Evolutionary conservation across 1,284 basidiomycete species (phyloP).

Genomic region (Ustilago hordei): DNA sequence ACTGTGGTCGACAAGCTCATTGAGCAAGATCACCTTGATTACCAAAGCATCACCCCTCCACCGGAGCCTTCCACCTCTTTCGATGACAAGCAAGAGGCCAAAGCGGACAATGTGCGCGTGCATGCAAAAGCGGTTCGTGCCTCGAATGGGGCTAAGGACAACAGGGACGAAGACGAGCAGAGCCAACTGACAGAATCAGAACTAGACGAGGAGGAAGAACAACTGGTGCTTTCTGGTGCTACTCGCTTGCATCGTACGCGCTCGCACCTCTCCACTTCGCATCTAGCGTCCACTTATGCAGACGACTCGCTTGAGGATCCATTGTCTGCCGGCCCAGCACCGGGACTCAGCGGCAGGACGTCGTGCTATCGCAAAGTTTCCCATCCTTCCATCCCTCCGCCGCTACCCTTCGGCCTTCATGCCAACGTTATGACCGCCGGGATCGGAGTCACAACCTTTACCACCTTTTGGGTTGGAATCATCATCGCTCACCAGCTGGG

Average conservation of each 20-base stretch:
- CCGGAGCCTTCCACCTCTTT: slow-evolving; percentile 19
- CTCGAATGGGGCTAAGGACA: neutral
- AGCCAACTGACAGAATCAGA: slow-evolving; percentile 52
- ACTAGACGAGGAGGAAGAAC: slow-evolving; percentile 52
- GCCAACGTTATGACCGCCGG: slow-evolving; percentile 67
- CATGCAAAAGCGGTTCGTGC: slow-evolving; percentile 27
- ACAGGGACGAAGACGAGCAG: slow-evolving; percentile 27
- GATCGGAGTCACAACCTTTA: slow-evolving; percentile 61
- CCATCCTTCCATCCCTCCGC: slow-evolving; percentile 55
- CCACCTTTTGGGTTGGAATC: slow-evolving; percentile 61
- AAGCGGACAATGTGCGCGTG: slow-evolving; percentile 31
- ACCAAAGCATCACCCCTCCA: slow-evolving; percentile 43
- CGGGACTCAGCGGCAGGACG: slow-evolving; percentile 21
- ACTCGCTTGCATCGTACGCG: slow-evolving; percentile 50
- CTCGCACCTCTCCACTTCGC: slow-evolving; percentile 42
- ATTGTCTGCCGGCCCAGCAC: slow-evolving; percentile 9
- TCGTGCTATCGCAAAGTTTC: slow-evolving; percentile 33
- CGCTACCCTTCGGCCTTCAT: slow-evolving; percentile 67
- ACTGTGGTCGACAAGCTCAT: slow-evolving; percentile 24
- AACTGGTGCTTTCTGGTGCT: slow-evolving; percentile 47
- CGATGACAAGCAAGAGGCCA: slow-evolving; percentile 11
- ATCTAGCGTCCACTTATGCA: slow-evolving; percentile 3
- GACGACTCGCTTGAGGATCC: slow-evolving; percentile 13
- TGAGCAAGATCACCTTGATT: slow-evolving; percentile 38
- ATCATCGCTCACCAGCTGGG: slow-evolving; percentile 52